Evolutionary conservation across 2,329 filamentous ascomycete genomes (phyloP).

Genomic region (Alternaria hordeiaustralica): DNA sequence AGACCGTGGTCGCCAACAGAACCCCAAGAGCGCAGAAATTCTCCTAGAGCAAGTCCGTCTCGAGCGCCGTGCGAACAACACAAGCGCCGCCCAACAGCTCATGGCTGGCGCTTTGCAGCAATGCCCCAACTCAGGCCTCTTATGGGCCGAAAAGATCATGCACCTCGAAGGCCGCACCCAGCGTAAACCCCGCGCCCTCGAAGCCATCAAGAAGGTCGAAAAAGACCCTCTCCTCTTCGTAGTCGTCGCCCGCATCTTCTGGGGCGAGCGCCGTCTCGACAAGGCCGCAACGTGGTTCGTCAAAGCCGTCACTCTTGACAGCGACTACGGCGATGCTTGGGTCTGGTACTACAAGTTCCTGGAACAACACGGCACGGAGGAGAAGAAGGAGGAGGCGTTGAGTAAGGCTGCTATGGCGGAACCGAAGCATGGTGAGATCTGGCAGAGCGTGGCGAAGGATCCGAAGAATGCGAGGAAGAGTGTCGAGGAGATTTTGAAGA

Average conservation of each 20-base stretch:
- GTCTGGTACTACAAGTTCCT: slow-evolving; percentile 98
- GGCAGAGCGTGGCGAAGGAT: slow-evolving; percentile 86
- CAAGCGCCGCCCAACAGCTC: slow-evolving; percentile 82
- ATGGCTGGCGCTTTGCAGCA: slow-evolving; percentile 95
- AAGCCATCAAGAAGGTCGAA: slow-evolving; percentile 97
- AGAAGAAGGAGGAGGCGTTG: slow-evolving; percentile 82
- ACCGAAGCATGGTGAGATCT: slow-evolving; percentile 89
- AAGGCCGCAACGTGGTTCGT: slow-evolving; percentile 98
- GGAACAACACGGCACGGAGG: slow-evolving; percentile 88
- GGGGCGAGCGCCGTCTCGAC: slow-evolving; percentile 88
- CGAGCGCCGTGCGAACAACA: slow-evolving; percentile 85
- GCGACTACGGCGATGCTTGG: slow-evolving; percentile 91
- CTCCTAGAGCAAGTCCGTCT: slow-evolving; percentile 96
- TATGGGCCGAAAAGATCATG: slow-evolving; percentile 97
- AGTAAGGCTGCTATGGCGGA: slow-evolving; percentile 76
- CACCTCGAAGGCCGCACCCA: slow-evolving; percentile 90
- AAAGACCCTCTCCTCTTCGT: slow-evolving; percentile 89
- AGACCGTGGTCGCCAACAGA: slow-evolving; percentile 85
- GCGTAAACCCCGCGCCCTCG: slow-evolving; percentile 86
- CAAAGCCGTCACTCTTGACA: slow-evolving; percentile 87
- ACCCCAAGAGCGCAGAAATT: slow-evolving; percentile 82
- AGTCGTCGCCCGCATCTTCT: slow-evolving; percentile 93
- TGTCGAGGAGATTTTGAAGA: slow-evolving; percentile 80
- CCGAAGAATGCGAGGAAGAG: slow-evolving; percentile 78
- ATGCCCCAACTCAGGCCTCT: slow-evolving; percentile 81